Evolutionary conservation across 192 early-diverging fungal species (phyloP).

Genomic region (Coemansia sp.): DNA sequence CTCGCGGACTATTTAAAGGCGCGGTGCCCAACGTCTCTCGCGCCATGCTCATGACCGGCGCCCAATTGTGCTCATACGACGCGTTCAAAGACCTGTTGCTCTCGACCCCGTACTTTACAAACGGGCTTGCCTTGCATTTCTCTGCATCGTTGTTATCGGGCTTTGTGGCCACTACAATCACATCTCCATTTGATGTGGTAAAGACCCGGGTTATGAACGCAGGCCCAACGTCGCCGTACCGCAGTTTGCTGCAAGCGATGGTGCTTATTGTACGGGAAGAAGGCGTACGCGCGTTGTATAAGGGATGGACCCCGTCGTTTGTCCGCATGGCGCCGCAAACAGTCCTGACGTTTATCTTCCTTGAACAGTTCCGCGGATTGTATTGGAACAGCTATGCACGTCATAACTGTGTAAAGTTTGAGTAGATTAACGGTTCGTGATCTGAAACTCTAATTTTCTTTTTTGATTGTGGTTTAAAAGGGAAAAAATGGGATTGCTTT

Average conservation of each 20-base stretch:
- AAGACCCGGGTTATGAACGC: slow-evolving; percentile 87
- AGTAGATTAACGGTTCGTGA: slow-evolving; percentile 5
- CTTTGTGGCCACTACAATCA: slow-evolving; percentile 72
- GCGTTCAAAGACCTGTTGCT: slow-evolving; percentile 72
- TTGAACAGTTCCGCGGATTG: slow-evolving; percentile 69
- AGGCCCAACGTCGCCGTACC: slow-evolving; percentile 41
- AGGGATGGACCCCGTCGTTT: slow-evolving; percentile 84
- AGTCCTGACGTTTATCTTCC: slow-evolving; percentile 78
- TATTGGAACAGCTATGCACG: slow-evolving; percentile 39
- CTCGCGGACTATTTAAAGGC: slow-evolving; percentile 80
- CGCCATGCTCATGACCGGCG: slow-evolving; percentile 81
- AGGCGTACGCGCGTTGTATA: slow-evolving; percentile 71
- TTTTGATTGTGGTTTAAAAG: neutral
- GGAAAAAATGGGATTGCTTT: neutral
- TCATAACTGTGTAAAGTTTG: slow-evolving; percentile 33
- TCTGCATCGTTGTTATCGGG: slow-evolving; percentile 70
- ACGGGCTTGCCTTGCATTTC: slow-evolving; percentile 69
- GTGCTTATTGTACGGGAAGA: slow-evolving; percentile 63
- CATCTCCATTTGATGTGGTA: slow-evolving; percentile 78
- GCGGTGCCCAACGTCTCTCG: slow-evolving; percentile 86
- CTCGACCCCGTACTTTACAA: slow-evolving; percentile 57
- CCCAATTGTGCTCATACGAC: slow-evolving; percentile 77
- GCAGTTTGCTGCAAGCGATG: slow-evolving; percentile 44
- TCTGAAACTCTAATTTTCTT: neutral
- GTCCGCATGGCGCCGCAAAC: slow-evolving; percentile 82